Evolutionary conservation across 305 asterid species (phyloP).

Genomic region (Andrographis paniculata): DNA sequence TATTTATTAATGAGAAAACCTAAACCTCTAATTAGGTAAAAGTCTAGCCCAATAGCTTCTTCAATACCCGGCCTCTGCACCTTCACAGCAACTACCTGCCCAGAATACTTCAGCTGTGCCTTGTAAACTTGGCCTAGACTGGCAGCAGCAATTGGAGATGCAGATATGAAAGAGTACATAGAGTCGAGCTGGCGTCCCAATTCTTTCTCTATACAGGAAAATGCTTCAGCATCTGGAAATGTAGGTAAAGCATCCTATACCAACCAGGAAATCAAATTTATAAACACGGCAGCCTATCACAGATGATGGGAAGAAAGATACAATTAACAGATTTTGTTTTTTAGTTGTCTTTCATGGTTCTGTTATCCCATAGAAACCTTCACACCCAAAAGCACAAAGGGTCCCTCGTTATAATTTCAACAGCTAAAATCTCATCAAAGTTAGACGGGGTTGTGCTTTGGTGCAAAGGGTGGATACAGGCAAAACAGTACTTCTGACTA

Average conservation of each 20-base stretch:
- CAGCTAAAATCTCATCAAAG: too few relatives aligned
- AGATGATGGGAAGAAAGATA: conserved; percentile 1
- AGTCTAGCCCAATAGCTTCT: conserved; percentile 86
- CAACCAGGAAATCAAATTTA: conserved; percentile 11
- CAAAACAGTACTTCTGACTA: too few relatives aligned
- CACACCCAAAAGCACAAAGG: too few relatives aligned
- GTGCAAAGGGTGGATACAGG: too few relatives aligned
- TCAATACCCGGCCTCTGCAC: conserved; percentile 97
- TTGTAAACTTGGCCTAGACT: conserved; percentile 98
- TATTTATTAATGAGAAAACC: conserved; percentile 80
- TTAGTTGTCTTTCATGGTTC: too few relatives aligned
- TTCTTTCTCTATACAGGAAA: conserved; percentile 85
- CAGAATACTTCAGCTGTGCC: conserved; percentile 79
- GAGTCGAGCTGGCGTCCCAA: conserved; percentile 78
- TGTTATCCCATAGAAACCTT: too few relatives aligned
- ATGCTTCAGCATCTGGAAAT: conserved; percentile 92
- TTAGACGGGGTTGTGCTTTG: too few relatives aligned
- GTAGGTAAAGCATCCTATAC: conserved; percentile 95
- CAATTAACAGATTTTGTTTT: too few relatives aligned
- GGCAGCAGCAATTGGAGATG: conserved; percentile 97
- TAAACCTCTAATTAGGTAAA: conserved; percentile 80
- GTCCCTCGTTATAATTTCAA: too few relatives aligned
- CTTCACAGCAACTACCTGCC: conserved; percentile 92
- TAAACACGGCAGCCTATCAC: conserved; percentile 8
- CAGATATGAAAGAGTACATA: conserved; percentile 69